These are phyloP conservation scores for Trametes punicea DNA, from an alignment of 768 basidiomycete genomes.

Conservation along the genomic window DNA sequence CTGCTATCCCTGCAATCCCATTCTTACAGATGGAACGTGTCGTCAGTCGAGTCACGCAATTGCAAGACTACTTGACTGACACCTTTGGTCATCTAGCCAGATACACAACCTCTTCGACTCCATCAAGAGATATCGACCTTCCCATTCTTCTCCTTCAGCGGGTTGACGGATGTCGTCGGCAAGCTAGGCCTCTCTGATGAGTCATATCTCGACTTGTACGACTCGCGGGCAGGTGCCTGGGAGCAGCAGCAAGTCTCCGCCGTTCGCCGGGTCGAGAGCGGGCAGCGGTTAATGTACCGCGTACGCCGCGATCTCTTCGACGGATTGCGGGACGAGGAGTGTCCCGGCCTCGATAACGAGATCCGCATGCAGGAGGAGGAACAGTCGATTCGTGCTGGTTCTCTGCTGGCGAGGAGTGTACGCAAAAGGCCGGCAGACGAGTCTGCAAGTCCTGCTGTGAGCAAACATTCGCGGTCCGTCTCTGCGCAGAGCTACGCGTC, in stretches of 20 bases:
- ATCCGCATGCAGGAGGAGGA: conserved; percentile 41
- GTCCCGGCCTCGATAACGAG: conserved; percentile 54
- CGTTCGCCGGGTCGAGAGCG: conserved; percentile 55
- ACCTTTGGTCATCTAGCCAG: no score
- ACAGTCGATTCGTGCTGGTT: neutral
- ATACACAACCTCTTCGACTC: conserved; percentile 23
- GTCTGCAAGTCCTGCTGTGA: neutral
- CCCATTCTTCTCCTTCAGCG: conserved; percentile 59
- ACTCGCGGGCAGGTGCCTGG: conserved; percentile 54
- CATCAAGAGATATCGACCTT: conserved; percentile 48
- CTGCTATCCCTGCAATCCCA: neutral
- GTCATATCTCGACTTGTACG: conserved; percentile 62
- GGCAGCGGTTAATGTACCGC: conserved; percentile 62
- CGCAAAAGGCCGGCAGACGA: conserved; percentile 4
- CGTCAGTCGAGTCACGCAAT: no score
- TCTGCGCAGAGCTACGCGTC: neutral
- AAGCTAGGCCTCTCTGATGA: conserved; percentile 50
- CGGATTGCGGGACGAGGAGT: conserved; percentile 55
- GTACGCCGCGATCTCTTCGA: conserved; percentile 56
- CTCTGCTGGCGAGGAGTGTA: neutral
- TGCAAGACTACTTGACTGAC: no score
- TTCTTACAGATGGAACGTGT: conserved; percentile 10
- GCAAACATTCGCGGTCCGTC: conserved; percentile 1
- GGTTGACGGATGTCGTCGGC: conserved; percentile 46
- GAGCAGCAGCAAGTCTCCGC: conserved; percentile 61